Percentiles rank a stretch among this genome's conserved stretches.
phyloP scores from a whole-genome alignment of 2,329 filamentous ascomycete species.

The Hypoxylon sp. region DNA sequence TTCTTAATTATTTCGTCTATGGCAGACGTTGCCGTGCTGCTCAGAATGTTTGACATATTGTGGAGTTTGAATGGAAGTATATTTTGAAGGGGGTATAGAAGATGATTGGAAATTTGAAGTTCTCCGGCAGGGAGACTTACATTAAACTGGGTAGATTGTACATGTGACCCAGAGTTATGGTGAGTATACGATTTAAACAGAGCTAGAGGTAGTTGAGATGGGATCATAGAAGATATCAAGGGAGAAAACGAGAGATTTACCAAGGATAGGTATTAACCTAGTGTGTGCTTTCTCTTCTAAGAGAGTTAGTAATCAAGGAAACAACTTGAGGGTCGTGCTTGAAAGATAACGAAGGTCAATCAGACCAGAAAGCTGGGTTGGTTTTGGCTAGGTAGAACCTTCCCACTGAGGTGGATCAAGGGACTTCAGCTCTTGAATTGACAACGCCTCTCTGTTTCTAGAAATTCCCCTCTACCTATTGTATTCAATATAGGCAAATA shows the following conservation, averaged over 20 bases:
- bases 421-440: not conserved
- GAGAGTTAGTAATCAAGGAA: not conserved
- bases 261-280: not conserved
- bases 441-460: not conserved
- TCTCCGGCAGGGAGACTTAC: too few relatives aligned
- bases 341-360: not conserved
- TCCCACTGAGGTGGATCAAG: not conserved
- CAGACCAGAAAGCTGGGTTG: not conserved
- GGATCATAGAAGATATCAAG: not conserved
- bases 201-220: not conserved
- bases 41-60: constrained; percentile 4
- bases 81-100: too few relatives aligned
- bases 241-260: not conserved
- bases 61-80: not conserved
- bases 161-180: not conserved
- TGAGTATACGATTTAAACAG: not conserved
- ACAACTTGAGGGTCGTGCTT: not conserved
- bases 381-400: not conserved
- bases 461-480: not conserved
- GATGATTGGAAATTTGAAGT: not conserved
- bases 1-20: constrained; percentile 8
- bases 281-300: not conserved
- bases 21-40: not conserved
- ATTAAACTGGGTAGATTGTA: not conserved
- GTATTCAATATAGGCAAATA: not conserved